A percentile compares a stretch with the other conserved stretches of the same genome.
Evolutionary conservation across 2,329 filamentous ascomycete genomes (phyloP).

Genomic region (Cercospora sesami): DNA sequence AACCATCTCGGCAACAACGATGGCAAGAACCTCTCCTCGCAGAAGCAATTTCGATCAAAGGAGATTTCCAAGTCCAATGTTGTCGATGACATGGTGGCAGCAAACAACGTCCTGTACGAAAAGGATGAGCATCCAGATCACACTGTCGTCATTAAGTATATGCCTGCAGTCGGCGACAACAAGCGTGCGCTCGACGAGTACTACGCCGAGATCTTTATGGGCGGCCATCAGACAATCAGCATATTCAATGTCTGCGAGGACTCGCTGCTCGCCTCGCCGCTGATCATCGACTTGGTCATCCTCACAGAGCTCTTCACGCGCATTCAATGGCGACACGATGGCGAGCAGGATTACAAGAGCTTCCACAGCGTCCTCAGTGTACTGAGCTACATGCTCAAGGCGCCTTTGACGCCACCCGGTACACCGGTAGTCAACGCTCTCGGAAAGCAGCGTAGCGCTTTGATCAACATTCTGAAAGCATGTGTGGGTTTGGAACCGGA

Average conservation of each 20-base stretch:
- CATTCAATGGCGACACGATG: constrained; percentile 75
- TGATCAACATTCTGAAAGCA: constrained; percentile 98
- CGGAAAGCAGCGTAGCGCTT: constrained; percentile 88
- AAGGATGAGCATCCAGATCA: constrained; percentile 94
- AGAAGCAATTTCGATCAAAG: constrained; percentile 98
- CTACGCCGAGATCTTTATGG: constrained; percentile 98
- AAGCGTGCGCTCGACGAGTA: constrained; percentile 99
- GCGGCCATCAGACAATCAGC: constrained; percentile 96
- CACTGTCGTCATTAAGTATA: constrained; percentile 99
- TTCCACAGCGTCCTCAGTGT: constrained; percentile 98
- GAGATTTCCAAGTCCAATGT: constrained; percentile 99
- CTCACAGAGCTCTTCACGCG: constrained; percentile 98
- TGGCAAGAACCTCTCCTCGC: constrained; percentile 96
- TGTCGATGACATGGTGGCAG: constrained; percentile 98
- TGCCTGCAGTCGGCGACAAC: constrained; percentile 98
- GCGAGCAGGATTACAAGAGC: constrained; percentile 72
- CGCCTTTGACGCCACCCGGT: constrained; percentile 87
- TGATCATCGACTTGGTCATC: constrained; percentile 95
- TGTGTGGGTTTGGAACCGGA: constrained; percentile 96
- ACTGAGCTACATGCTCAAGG: constrained; percentile 98
- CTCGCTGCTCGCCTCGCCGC: constrained; percentile 87
- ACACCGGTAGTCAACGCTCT: constrained; percentile 95
- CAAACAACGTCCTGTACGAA: constrained; percentile 87
- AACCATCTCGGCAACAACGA: constrained; percentile 99
- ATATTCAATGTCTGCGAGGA: constrained; percentile 99